These are phyloP conservation scores for Syzygium aromaticum DNA, from an alignment of 345 rosid species.

Conservation along the genomic window DNA sequence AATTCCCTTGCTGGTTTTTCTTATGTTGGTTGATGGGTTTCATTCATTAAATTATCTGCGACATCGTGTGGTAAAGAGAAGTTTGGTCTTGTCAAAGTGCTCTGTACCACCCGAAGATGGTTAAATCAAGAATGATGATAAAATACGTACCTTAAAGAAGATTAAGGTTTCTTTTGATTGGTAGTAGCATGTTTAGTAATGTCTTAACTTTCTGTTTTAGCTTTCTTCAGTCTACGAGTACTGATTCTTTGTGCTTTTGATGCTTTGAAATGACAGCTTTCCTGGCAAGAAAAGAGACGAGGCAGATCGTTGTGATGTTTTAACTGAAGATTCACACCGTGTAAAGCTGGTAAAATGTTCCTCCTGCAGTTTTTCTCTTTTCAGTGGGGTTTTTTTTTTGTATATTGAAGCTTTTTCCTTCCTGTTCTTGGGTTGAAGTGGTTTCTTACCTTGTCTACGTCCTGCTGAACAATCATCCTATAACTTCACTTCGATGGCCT, in stretches of 20 bases:
- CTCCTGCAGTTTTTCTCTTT: not conserved
- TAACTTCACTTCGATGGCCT: not conserved
- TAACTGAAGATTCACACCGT: conserved; percentile 37
- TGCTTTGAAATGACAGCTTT: conserved; percentile 44
- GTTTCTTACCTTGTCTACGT: not conserved
- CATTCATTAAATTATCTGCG: not conserved
- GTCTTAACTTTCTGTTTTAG: not conserved
- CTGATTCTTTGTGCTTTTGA: conserved; percentile 19
- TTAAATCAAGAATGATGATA: conserved; percentile 61
- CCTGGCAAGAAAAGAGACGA: conserved; percentile 49
- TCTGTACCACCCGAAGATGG: conserved; percentile 62
- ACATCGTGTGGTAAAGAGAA: not conserved
- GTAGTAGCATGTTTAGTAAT: not conserved
- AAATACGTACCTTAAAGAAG: not conserved
- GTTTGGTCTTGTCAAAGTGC: conserved; percentile 71
- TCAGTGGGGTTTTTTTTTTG: not conserved
- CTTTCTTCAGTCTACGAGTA: conserved; percentile 9
- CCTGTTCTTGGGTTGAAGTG: not conserved
- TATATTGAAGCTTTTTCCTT: not conserved
- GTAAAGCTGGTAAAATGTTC: conserved; percentile 59
- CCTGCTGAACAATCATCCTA: not conserved
- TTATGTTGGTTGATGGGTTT: not conserved
- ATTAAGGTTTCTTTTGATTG: conserved; percentile 11
- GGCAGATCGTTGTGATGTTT: conserved; percentile 27
- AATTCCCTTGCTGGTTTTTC: not conserved